Percentiles rank a stretch among this genome's conserved stretches.
Evolutionary conservation across 352 stramenopile species (phyloP).

Genomic region (Phytopythium sindhum): DNA sequence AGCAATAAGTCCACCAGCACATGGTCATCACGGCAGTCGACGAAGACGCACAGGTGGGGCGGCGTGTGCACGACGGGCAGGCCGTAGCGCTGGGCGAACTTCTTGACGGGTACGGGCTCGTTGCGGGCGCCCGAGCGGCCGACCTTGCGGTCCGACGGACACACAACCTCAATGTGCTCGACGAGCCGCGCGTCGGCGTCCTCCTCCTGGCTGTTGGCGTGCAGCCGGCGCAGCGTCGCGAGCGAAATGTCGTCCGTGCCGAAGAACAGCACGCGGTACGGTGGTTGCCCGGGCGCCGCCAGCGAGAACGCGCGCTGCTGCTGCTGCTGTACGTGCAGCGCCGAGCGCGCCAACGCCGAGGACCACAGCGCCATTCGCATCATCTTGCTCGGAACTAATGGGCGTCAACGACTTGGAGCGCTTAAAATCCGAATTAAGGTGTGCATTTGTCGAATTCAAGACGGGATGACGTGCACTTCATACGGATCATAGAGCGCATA

Average conservation of each 20-base stretch:
- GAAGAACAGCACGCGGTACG: conserved; percentile 80
- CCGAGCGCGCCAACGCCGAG: conserved; percentile 5
- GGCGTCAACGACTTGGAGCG: background rate
- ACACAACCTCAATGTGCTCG: conserved; percentile 68
- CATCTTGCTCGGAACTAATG: background rate
- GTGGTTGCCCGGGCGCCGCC: conserved; percentile 19
- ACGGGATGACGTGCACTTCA: background rate
- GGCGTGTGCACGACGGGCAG: conserved; percentile 65
- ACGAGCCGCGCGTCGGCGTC: conserved; percentile 28
- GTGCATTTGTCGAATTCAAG: background rate
- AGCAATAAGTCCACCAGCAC: too few relatives aligned
- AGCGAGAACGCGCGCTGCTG: conserved; percentile 22
- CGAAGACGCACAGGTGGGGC: conserved; percentile 50
- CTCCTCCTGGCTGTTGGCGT: conserved; percentile 56
- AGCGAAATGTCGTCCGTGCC: conserved; percentile 83
- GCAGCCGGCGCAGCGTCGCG: conserved; percentile 62
- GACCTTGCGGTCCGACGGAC: conserved; percentile 77
- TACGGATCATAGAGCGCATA: background rate
- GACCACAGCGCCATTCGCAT: background rate
- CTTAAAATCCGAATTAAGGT: background rate
- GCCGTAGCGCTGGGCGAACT: conserved; percentile 58
- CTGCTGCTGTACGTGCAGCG: background rate
- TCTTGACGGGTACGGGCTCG: conserved; percentile 73
- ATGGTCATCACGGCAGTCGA: too few relatives aligned
- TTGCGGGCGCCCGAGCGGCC: conserved; percentile 48